Evolutionary conservation across 805 yeast genomes (phyloP), one percentile per base, ranked within the genome.

Genomic region (Barnettozyma sucrosica): DNA sequence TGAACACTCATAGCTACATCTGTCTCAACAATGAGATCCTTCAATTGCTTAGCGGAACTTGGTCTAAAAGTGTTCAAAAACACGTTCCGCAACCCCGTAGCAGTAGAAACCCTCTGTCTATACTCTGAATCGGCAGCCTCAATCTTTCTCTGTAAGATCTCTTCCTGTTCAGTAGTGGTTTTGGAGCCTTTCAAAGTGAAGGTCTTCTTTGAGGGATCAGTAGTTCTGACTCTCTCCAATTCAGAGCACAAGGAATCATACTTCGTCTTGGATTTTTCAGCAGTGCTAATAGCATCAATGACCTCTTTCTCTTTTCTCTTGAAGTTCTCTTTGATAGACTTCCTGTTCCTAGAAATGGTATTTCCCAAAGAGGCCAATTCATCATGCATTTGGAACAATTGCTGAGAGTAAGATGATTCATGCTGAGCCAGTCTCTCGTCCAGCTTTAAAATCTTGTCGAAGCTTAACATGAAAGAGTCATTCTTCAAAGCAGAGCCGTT

Each of bases 1-100:
- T 92, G 97, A 44, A 90, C 79, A 51, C 88, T 80, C 74, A 92
- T 70, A 9, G 97, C 98, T 43, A 88, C 80, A 65, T 93, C 98
- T 61, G 88, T 75, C 65, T 92, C 97, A 52, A 90, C 70, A 48
- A 89, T 81, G 52, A 89, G 70, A 61, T 86, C 83, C 61, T 83
- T 85, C 51, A 93, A 72, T 53, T 80, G 81, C 50, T 79, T 76
- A 6, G 88, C 80, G 36, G 79, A 77, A 48, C 77, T 80, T 7
- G 98, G 99, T 55, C 99, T 77, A 60, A 84, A 85, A 20, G 77
- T 73, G 57, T 76, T 74, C 48, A 88, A 67, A 46, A 89, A 79
- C 48, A 84, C 90, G 54, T 80, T 83, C 64, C 93, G 84, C 55
- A 81, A 64, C 40, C 85, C 79, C 55, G 85, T 83, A 26, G 93